A percentile compares a stretch with the other conserved stretches of the same genome.
Evolutionary conservation across 2,329 filamentous ascomycete genomes (phyloP).

Genomic region (Aphanoascus verrucosus): DNA sequence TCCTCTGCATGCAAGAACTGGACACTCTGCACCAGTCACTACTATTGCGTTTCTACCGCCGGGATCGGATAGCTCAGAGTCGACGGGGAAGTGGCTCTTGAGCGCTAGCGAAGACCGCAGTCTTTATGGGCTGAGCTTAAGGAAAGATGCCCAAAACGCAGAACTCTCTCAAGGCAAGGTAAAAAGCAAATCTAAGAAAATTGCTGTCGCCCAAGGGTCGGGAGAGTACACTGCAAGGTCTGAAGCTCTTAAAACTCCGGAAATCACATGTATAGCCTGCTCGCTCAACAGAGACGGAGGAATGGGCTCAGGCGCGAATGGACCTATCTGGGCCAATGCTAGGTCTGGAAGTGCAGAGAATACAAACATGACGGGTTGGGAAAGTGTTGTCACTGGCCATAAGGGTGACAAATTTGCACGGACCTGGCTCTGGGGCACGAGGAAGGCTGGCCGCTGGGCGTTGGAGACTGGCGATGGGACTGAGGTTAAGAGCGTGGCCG

Average conservation of each 20-base stretch:
- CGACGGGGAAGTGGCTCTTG: slow-evolving; percentile 83
- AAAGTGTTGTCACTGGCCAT: slow-evolving; percentile 90
- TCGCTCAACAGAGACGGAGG: slow-evolving; percentile 91
- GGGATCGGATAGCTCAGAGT: slow-evolving; percentile 79
- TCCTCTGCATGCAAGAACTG: slow-evolving; percentile 72
- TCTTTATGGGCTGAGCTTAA: slow-evolving; percentile 91
- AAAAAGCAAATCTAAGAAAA: slow-evolving; percentile 78
- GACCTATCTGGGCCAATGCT: slow-evolving; percentile 72
- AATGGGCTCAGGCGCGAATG: slow-evolving; percentile 71
- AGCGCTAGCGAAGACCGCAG: slow-evolving; percentile 83
- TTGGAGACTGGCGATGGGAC: slow-evolving; percentile 74
- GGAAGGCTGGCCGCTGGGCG: slow-evolving; percentile 83
- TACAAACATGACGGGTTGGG: slow-evolving; percentile 80
- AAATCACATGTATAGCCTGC: slow-evolving; percentile 83
- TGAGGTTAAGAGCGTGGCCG: slow-evolving; percentile 72
- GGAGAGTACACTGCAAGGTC: slow-evolving; percentile 17
- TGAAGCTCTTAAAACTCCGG: slow-evolving; percentile 65
- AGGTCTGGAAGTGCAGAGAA: slow-evolving; percentile 57
- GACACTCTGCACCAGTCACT: slow-evolving; percentile 78
- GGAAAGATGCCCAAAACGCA: slow-evolving; percentile 83
- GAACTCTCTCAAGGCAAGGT: slow-evolving; percentile 88
- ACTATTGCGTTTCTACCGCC: slow-evolving; percentile 75
- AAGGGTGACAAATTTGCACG: slow-evolving; percentile 71
- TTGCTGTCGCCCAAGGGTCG: slow-evolving; percentile 14
- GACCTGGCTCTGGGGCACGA: slow-evolving; percentile 97